Evolutionary conservation across 345 rosid genomes (phyloP), one percentile per base, ranked within the genome.

Genomic region (Citrus sp.): DNA sequence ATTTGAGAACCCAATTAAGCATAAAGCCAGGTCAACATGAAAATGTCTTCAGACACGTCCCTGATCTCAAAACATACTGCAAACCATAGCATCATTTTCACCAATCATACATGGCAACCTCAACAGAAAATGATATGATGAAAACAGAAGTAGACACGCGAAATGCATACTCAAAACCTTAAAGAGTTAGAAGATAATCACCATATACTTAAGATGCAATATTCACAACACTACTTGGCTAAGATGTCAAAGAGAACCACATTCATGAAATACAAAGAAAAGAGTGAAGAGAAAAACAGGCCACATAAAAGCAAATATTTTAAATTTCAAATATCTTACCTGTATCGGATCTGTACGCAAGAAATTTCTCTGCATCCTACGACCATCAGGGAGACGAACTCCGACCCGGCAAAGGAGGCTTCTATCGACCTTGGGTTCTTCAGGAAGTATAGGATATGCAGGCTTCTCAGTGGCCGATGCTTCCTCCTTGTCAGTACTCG

Each of bases 381-480:
- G 93, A 55, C 99, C 99, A 78, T 90, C 93, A 22, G 99, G 99
- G 74, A 97, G 91, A 79, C 99, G 97, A 42, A 97, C 83, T 76
- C 98, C 98, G 72, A 97, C 94, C 88, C 97, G 88, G 84, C 99
- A 97, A 56, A 90, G 80, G 30, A 91, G 81, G 72, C 85, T 89
- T 70, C 90, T 91, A 75, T 97, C 96, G 46, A 89, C 92, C 34
- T 87, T 93, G 24, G 98, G 96, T 84, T 97, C 98, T 83, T 92
- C 95, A n/a, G 94, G 95, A n/a, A 97, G 88, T 66, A 93, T 86
- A 35, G 93, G 99, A 80, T 86, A 97, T 25, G 83, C 71, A 54
- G 91, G 86, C 51, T 81, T 84, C 78, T 85, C 77, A 10, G 88
- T 67, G 22, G 84, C 66, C 67, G 78, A 75, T 38, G 86, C 35